Evolutionary conservation across 371 early-diverging fungal species (phyloP).

Genomic region (Apophysomyces trapeziformis): DNA sequence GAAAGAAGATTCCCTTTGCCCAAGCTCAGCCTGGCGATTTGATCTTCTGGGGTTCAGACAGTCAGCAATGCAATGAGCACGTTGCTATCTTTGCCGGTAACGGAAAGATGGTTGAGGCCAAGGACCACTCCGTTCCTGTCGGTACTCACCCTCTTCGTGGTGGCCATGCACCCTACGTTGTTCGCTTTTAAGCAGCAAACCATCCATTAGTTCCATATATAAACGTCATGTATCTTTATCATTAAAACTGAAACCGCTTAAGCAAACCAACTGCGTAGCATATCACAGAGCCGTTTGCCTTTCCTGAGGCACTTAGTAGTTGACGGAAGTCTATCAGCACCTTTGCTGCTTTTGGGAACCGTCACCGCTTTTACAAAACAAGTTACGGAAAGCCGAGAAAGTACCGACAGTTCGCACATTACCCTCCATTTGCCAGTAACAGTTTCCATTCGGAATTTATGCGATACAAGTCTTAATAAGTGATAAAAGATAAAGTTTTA

Average conservation of each 20-base stretch:
- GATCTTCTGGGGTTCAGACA: conserved; percentile 25
- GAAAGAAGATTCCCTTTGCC: conserved; percentile 16
- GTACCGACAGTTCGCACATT: too few relatives aligned
- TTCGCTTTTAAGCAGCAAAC: neutral
- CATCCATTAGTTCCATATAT: neutral
- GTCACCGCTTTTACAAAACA: too few relatives aligned
- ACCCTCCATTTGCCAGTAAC: too few relatives aligned
- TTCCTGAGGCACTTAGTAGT: too few relatives aligned
- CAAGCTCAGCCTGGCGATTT: conserved; percentile 27
- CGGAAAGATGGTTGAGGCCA: conserved; percentile 28
- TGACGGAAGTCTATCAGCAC: too few relatives aligned
- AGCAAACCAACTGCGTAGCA: too few relatives aligned
- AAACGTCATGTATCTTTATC: neutral
- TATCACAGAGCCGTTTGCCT: too few relatives aligned
- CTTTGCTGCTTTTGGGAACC: too few relatives aligned
- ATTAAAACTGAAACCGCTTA: neutral
- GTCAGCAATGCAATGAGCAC: conserved; percentile 14
- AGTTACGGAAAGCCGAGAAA: too few relatives aligned
- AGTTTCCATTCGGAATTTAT: too few relatives aligned
- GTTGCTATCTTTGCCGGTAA: conserved; percentile 27
- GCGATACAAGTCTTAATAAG: too few relatives aligned
- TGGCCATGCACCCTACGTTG: conserved; percentile 5
- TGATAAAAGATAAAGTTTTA: too few relatives aligned
- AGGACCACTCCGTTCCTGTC: conserved; percentile 24
- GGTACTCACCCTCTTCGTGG: conserved; percentile 18